Percentiles rank a stretch among this genome's conserved stretches.
Conservation (phyloP, 805 yeast species). For the Pichia rugopelliculosa region DNA sequence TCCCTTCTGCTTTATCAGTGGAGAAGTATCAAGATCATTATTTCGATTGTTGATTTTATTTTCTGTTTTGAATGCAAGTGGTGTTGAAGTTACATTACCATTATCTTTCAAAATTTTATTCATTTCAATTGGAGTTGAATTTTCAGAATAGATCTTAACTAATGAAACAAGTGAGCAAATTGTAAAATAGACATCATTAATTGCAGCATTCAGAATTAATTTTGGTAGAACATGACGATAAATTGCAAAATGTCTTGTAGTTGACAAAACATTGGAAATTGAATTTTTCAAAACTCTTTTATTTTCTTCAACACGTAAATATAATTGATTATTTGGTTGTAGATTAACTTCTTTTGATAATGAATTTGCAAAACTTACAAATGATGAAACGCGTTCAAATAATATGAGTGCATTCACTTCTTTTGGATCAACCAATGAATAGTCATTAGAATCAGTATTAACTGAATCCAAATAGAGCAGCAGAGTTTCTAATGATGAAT, state of each 20-base stretch:
- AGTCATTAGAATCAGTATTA: slow-evolving; percentile 10
- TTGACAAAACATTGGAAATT: slow-evolving; percentile 66
- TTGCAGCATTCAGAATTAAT: slow-evolving; percentile 64
- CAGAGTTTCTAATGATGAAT: slow-evolving; percentile 41
- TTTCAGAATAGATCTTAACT: slow-evolving; percentile 35
- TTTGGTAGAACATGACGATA: slow-evolving; percentile 62
- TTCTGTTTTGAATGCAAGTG: slow-evolving; percentile 10
- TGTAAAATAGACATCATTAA: slow-evolving; percentile 63
- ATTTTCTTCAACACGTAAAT: slow-evolving; percentile 26
- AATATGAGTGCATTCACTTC: slow-evolving; percentile 27
- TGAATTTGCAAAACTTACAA: slow-evolving; percentile 38
- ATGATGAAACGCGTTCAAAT: slow-evolving; percentile 44
- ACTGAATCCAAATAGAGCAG: slow-evolving; percentile 20
- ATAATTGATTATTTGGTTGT: slow-evolving; percentile 11
- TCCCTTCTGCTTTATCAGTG: background rate
- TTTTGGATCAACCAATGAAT: background rate
- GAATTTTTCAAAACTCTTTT: slow-evolving; percentile 52
- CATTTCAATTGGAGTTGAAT: background rate
- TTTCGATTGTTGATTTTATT: too few species aligned
- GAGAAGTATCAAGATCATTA: background rate
- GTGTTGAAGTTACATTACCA: slow-evolving; percentile 9
- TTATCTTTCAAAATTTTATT: slow-evolving; percentile 1
- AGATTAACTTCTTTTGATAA: slow-evolving; percentile 29
- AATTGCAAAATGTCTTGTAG: slow-evolving; percentile 65
- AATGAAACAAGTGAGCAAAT: slow-evolving; percentile 54